These are phyloP conservation scores for Kodamaea anthophila DNA, from an alignment of 1,139 yeast species.

Conservation along the genomic window DNA sequence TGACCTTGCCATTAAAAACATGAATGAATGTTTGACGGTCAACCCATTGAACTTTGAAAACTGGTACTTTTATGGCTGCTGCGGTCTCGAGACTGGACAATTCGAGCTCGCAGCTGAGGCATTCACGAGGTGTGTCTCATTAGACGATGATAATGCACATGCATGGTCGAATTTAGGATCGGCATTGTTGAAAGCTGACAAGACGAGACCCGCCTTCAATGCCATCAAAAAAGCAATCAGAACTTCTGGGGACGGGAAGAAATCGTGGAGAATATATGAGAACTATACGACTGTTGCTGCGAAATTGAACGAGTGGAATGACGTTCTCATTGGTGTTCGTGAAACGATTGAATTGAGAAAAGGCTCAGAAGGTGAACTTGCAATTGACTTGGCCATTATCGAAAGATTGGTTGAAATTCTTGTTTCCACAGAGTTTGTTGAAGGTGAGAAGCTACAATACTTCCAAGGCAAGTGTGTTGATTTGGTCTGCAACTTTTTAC, in stretches of 20 bases:
- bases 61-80: slow-evolving; percentile 91
- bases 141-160: slow-evolving; percentile 76
- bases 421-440: slow-evolving; percentile 43
- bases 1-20: slow-evolving; percentile 53
- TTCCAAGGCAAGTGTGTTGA: slow-evolving; percentile 66
- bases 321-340: slow-evolving; percentile 67
- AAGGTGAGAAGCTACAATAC: slow-evolving; percentile 37
- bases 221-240: slow-evolving; percentile 77
- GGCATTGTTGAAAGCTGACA: slow-evolving; percentile 59
- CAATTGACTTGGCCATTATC: slow-evolving; percentile 70
- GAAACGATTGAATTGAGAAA: slow-evolving; percentile 50
- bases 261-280: slow-evolving; percentile 88
- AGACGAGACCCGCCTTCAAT: slow-evolving; percentile 70
- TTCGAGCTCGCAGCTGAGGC: slow-evolving; percentile 86
- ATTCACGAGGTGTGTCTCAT: slow-evolving; percentile 81
- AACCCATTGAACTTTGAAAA: slow-evolving; percentile 78
- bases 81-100: slow-evolving; percentile 71
- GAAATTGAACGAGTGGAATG: slow-evolving; percentile 79
- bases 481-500: slow-evolving; percentile 60
- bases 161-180: slow-evolving; percentile 96
- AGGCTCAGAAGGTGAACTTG: slow-evolving; percentile 50
- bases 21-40: slow-evolving; percentile 66
- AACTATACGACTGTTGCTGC: slow-evolving; percentile 80
- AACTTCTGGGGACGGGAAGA: slow-evolving; percentile 56
- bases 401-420: slow-evolving; percentile 69